A percentile compares a stretch with the other conserved stretches of the same genome.
phyloP scores from a whole-genome alignment of 768 basidiomycete species.

The Tephrocybe rancida region DNA sequence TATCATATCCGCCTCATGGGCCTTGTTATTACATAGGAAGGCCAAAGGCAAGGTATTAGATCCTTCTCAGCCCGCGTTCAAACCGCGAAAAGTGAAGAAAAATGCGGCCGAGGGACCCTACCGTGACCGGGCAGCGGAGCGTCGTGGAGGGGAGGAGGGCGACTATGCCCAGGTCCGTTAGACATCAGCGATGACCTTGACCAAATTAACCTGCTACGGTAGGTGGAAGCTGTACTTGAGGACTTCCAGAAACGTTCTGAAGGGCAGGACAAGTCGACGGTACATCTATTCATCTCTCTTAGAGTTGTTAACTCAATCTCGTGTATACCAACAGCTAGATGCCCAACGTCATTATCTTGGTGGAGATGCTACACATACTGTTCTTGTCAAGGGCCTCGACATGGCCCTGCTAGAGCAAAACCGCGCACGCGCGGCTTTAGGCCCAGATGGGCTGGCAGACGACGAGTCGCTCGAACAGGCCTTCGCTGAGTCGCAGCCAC shows the following conservation, averaged over 20 bases:
- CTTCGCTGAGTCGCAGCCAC: conserved; percentile 34
- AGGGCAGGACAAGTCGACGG: conserved; percentile 60
- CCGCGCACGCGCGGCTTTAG: conserved; percentile 58
- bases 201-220: conserved; percentile 6
- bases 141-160: conserved; percentile 63
- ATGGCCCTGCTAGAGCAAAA: conserved; percentile 84
- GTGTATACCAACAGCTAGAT: conserved; percentile 54
- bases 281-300: conserved; percentile 30
- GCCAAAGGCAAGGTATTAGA: conserved; percentile 45
- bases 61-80: conserved; percentile 67
- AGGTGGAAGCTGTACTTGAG: conserved; percentile 82
- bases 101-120: conserved; percentile 48
- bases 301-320: neutral
- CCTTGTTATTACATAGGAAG: conserved; percentile 19
- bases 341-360: conserved; percentile 78
- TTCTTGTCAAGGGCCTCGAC: conserved; percentile 91
- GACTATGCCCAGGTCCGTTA: conserved; percentile 72
- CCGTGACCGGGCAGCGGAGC: conserved; percentile 77
- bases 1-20: neutral
- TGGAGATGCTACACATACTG: conserved; percentile 82
- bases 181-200: neutral
- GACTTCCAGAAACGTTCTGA: conserved; percentile 74
- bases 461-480: conserved; percentile 84
- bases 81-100: conserved; percentile 80
- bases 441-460: conserved; percentile 54